Evolutionary conservation across 306 rosid genomes (phyloP).

Genomic region (Mimosa bimucronata): DNA sequence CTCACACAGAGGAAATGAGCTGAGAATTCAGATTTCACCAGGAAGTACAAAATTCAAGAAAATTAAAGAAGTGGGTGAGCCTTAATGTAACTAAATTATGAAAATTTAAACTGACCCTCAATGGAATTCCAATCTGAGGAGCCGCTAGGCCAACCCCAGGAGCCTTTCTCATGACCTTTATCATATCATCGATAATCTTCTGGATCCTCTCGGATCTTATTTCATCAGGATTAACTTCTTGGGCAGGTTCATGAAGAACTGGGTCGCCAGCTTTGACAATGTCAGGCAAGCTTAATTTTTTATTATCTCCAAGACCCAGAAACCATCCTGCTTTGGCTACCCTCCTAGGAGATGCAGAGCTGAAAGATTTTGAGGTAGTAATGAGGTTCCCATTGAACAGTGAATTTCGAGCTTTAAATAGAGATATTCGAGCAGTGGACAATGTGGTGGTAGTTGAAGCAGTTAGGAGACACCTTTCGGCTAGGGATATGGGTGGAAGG

Average conservation of each 20-base stretch:
- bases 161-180: constrained; percentile 74
- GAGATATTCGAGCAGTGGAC: background rate
- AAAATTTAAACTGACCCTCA: constrained; percentile 54
- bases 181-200: constrained; percentile 87
- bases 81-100: background rate
- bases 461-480: constrained; percentile 32
- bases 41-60: background rate
- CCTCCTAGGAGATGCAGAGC: constrained; percentile 44
- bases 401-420: constrained; percentile 20
- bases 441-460: constrained; percentile 37
- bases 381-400: constrained; percentile 16
- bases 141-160: constrained; percentile 97
- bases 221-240: constrained; percentile 60
- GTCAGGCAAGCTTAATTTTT: constrained; percentile 57
- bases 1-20: background rate
- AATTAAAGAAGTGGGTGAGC: background rate
- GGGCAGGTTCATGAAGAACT: constrained; percentile 86
- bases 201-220: constrained; percentile 75
- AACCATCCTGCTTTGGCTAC: constrained; percentile 80
- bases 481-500: constrained; percentile 33
- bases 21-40: background rate
- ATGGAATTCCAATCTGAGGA: constrained; percentile 91
- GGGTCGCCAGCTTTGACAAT: constrained; percentile 95
- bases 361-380: constrained; percentile 28
- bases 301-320: constrained; percentile 65